A percentile compares a stretch with the other conserved stretches of the same genome.
Evolutionary conservation across 345 rosid genomes (phyloP).

Genomic region (Triadica sebifera): DNA sequence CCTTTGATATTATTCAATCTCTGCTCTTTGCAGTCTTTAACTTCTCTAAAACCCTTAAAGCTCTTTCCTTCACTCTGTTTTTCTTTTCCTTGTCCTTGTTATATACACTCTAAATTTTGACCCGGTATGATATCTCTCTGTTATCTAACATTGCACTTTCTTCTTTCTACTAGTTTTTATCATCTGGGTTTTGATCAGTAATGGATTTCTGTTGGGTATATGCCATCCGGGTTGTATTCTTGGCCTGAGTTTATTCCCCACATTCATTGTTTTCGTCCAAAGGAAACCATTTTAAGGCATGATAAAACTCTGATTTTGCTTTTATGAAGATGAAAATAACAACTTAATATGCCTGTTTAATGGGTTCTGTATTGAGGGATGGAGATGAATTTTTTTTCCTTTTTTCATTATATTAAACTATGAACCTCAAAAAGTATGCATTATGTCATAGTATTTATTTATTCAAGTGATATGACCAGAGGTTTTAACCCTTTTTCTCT

Average conservation of each 20-base stretch:
- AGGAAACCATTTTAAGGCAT: neutral
- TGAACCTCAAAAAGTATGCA: too few species aligned
- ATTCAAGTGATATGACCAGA: too few species aligned
- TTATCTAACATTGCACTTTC: conserved; percentile 6
- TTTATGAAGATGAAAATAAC: too few species aligned
- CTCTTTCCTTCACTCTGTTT: neutral
- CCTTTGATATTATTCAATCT: neutral
- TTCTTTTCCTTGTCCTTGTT: neutral
- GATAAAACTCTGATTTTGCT: neutral
- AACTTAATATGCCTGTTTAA: neutral
- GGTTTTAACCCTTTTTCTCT: too few species aligned
- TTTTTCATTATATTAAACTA: too few species aligned
- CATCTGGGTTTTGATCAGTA: conserved; percentile 14
- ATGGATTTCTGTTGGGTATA: neutral
- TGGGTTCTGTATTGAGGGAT: neutral
- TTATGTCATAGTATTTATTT: too few species aligned
- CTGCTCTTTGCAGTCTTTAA: conserved; percentile 4
- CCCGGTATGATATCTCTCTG: conserved; percentile 26
- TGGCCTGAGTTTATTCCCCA: neutral
- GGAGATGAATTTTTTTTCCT: neutral
- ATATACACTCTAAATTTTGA: conserved; percentile 4
- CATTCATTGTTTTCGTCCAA: neutral
- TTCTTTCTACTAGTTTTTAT: neutral
- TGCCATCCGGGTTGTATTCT: too few species aligned
- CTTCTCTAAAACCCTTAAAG: neutral